phyloP scores from a whole-genome alignment of 306 rosid species.

The Prunus armeniaca region DNA sequence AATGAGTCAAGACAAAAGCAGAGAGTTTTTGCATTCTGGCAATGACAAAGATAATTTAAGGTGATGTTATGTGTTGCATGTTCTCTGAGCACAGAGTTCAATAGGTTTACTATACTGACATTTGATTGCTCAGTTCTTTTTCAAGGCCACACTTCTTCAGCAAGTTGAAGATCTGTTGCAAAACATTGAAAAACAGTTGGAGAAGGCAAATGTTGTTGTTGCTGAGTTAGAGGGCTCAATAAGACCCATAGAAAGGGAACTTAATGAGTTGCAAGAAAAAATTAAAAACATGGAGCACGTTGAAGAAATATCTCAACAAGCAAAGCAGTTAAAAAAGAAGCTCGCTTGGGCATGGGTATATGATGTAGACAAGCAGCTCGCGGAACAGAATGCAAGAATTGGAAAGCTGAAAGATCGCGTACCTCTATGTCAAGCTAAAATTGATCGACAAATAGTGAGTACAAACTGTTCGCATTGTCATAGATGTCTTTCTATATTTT shows the following conservation, averaged over 20 bases:
- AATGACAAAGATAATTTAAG: constrained; percentile 87
- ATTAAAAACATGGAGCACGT: constrained; percentile 76
- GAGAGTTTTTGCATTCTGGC: constrained; percentile 94
- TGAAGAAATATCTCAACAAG: constrained; percentile 65
- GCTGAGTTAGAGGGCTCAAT: constrained; percentile 65
- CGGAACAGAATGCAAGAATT: constrained; percentile 41
- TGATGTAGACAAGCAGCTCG: constrained; percentile 65
- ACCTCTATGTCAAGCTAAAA: constrained; percentile 75
- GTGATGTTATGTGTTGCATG: constrained; percentile 37
- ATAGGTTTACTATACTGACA: constrained; percentile 41
- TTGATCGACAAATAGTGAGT: constrained; percentile 59
- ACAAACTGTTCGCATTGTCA: background rate
- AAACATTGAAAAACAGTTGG: constrained; percentile 51
- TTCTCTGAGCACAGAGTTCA: constrained; percentile 15
- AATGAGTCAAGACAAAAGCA: constrained; percentile 93
- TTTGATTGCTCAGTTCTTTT: constrained; percentile 69
- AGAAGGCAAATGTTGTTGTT: constrained; percentile 47
- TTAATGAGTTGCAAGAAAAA: constrained; percentile 66
- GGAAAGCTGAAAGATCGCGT: constrained; percentile 66
- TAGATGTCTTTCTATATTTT: constrained; percentile 4
- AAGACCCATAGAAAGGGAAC: constrained; percentile 80
- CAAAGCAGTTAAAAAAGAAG: constrained; percentile 73
- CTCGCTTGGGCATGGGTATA: constrained; percentile 98
- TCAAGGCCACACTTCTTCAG: constrained; percentile 95
- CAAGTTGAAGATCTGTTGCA: constrained; percentile 85